These are phyloP conservation scores for Podaxis sp. DNA, from an alignment of 768 basidiomycete genomes.

Conservation along the genomic window DNA sequence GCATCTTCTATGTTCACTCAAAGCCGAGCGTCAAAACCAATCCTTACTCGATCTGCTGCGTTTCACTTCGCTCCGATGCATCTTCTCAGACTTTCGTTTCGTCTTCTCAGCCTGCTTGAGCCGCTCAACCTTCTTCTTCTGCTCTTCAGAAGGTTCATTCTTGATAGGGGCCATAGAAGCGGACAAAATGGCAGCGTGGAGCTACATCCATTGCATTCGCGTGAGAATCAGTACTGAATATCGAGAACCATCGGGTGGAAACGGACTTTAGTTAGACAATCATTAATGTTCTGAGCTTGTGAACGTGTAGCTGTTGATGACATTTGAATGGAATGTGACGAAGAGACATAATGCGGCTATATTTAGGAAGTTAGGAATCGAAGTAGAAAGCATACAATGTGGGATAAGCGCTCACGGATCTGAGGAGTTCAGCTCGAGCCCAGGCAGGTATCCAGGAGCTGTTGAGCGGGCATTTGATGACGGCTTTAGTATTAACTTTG, in stretches of 20 bases:
- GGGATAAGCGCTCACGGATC: constrained; percentile 36
- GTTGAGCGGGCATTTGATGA: constrained; percentile 57
- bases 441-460: constrained; percentile 70
- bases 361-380: neutral
- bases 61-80: constrained; percentile 52
- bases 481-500: constrained; percentile 85
- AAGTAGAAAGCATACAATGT: neutral
- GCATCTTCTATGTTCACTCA: neutral
- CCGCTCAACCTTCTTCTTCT: constrained; percentile 51
- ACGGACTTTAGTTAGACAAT: constrained; percentile 65
- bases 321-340: constrained; percentile 65
- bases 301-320: constrained; percentile 74
- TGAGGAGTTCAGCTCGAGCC: constrained; percentile 52
- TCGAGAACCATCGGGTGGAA: neutral
- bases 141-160: constrained; percentile 54
- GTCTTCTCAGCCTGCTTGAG: constrained; percentile 47
- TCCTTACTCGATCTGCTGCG: constrained; percentile 25
- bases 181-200: constrained; percentile 49
- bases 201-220: constrained; percentile 32
- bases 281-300: constrained; percentile 73
- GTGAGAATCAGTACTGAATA: constrained; percentile 9
- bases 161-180: constrained; percentile 47
- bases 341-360: constrained; percentile 68
- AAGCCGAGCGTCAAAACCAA: constrained; percentile 1
- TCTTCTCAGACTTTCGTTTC: constrained; percentile 50